Evolutionary conservation across 2,329 filamentous ascomycete species (phyloP).

Genomic region (Xylaria sp.): DNA sequence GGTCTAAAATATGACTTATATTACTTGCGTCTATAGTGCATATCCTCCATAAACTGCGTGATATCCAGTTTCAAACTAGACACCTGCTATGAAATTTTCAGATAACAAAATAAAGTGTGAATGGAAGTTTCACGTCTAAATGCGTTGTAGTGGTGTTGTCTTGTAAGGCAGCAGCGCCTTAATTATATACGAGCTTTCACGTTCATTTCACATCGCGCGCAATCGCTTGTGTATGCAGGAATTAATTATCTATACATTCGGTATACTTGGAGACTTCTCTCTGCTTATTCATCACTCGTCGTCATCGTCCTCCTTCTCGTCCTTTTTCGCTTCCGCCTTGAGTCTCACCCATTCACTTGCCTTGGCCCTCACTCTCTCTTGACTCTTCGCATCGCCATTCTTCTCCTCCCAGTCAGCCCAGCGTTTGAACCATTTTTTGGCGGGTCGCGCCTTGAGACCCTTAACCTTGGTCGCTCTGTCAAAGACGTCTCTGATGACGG

Average conservation of each 20-base stretch:
- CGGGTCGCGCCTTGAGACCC: conserved; percentile 82
- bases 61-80: not conserved
- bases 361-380: conserved; percentile 75
- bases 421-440: conserved; percentile 88
- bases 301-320: conserved; percentile 51
- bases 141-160: not conserved
- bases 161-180: not conserved
- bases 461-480: conserved; percentile 78
- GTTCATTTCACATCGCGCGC: not conserved
- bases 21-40: not conserved
- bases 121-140: not conserved
- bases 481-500: conserved; percentile 78
- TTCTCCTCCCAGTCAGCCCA: conserved; percentile 91
- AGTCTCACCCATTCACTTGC: conserved; percentile 76
- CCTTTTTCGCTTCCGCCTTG: conserved; percentile 54
- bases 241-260: conserved; percentile 9
- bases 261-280: conserved; percentile 18
- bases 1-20: not conserved
- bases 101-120: not conserved
- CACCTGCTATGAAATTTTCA: not conserved
- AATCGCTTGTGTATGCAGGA: conserved; percentile 5
- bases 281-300: conserved; percentile 42
- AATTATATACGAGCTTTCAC: not conserved
- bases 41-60: not conserved
- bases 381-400: conserved; percentile 74